Evolutionary conservation across 345 rosid genomes (phyloP).

Genomic region (Barbarea vulgaris): DNA sequence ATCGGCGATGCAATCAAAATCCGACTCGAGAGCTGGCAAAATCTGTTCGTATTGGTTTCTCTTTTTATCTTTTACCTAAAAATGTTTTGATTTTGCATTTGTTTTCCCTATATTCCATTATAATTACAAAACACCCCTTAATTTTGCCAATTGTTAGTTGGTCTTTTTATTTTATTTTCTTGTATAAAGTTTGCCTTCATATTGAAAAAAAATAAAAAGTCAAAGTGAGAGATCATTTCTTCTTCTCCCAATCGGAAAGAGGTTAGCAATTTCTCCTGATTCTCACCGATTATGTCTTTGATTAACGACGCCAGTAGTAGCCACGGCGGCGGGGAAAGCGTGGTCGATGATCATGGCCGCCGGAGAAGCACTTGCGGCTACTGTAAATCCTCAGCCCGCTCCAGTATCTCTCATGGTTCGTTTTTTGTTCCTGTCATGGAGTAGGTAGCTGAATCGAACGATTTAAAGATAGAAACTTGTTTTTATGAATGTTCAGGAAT

Average conservation of each 20-base stretch:
- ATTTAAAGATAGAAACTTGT: neutral
- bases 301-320: conserved; percentile 76
- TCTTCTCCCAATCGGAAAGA: conserved; percentile 11
- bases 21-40: neutral
- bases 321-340: conserved; percentile 54
- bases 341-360: conserved; percentile 61
- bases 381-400: conserved; percentile 55
- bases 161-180: neutral
- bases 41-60: neutral
- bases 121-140: neutral
- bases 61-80: neutral
- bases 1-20: neutral
- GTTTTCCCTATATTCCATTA: neutral
- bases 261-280: neutral
- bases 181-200: neutral
- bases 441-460: neutral
- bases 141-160: neutral
- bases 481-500: neutral
- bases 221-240: conserved; percentile 14
- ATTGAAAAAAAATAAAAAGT: neutral
- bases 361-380: conserved; percentile 66
- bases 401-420: conserved; percentile 78
- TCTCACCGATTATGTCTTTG: conserved; percentile 29
- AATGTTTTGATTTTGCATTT: neutral
- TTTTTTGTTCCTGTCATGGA: conserved; percentile 14